Evolutionary conservation across 176 grass and related monocot species (phyloP).

Genomic region (Calamus simplicifolius): DNA sequence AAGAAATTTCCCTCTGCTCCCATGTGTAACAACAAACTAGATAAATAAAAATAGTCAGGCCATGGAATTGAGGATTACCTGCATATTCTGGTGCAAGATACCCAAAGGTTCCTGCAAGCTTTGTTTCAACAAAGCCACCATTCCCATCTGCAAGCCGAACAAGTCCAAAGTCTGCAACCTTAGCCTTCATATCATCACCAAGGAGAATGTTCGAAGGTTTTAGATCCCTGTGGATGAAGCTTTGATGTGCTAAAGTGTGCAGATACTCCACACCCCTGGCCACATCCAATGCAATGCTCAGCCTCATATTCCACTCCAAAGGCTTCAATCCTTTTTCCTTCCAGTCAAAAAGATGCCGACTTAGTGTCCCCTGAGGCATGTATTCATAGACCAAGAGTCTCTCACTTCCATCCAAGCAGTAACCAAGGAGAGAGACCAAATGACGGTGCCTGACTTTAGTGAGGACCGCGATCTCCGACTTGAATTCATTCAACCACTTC

Average conservation of each 20-base stretch:
- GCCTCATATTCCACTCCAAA: constrained; percentile 87
- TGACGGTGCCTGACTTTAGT: constrained; percentile 90
- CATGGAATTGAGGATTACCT: constrained; percentile 40
- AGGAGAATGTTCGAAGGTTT: constrained; percentile 95
- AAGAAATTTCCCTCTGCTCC: no score
- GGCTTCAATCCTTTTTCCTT: constrained; percentile 44
- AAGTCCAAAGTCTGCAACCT: constrained; percentile 93
- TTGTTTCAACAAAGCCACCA: constrained; percentile 70
- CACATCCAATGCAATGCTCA: constrained; percentile 84
- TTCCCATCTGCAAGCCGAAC: constrained; percentile 91
- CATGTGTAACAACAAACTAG: not conserved
- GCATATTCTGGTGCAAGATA: constrained; percentile 97
- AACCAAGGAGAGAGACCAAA: constrained; percentile 82
- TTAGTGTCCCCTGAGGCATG: constrained; percentile 88
- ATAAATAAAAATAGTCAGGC: not conserved
- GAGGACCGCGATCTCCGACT: constrained; percentile 82
- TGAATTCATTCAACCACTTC: constrained; percentile 90
- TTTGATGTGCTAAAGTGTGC: constrained; percentile 85
- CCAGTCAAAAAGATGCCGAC: constrained; percentile 77
- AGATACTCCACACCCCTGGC: constrained; percentile 94
- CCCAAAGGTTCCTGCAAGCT: constrained; percentile 84
- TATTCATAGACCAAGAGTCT: constrained; percentile 94
- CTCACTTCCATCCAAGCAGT: constrained; percentile 86
- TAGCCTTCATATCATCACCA: constrained; percentile 96
- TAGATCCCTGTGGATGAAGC: constrained; percentile 94